Evolutionary conservation across 495 filamentous ascomycete species (phyloP).

Genomic region (Parachaetomium inaequale): DNA sequence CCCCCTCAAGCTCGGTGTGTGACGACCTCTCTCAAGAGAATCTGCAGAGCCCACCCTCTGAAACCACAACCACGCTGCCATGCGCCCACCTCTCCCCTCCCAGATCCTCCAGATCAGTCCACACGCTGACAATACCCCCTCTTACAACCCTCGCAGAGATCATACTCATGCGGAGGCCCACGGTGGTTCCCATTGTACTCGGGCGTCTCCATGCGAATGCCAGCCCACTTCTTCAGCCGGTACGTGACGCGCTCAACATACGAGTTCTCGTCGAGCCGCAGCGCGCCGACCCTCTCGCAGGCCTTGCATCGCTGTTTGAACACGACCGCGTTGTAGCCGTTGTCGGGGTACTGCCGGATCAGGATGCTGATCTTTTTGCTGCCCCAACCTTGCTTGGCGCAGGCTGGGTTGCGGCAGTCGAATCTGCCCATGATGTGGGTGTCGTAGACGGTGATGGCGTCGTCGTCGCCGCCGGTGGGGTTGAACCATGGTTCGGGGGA

Average conservation of each 20-base stretch:
- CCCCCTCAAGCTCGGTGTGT: too few species aligned
- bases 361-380: conserved; percentile 29
- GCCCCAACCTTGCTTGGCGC: conserved; percentile 26
- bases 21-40: too few species aligned
- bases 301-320: conserved; percentile 30
- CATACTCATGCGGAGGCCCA: conserved; percentile 20
- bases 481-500: neutral
- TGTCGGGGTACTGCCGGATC: conserved; percentile 24
- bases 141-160: conserved; percentile 34
- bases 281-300: conserved; percentile 24
- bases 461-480: neutral
- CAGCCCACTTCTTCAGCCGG: conserved; percentile 32
- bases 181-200: neutral
- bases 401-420: conserved; percentile 22
- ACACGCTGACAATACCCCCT: conserved; percentile 14
- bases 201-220: conserved; percentile 18
- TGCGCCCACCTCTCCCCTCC: too few species aligned
- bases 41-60: too few species aligned
- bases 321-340: conserved; percentile 32
- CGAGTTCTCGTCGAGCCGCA: conserved; percentile 26
- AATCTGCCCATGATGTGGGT: conserved; percentile 33
- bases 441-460: conserved; percentile 8
- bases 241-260: conserved; percentile 33
- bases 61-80: too few species aligned
- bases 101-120: too few species aligned